Conservation (phyloP, 2,329 filamentous ascomycete species). For the Cladophialophora carrionii region DNA sequence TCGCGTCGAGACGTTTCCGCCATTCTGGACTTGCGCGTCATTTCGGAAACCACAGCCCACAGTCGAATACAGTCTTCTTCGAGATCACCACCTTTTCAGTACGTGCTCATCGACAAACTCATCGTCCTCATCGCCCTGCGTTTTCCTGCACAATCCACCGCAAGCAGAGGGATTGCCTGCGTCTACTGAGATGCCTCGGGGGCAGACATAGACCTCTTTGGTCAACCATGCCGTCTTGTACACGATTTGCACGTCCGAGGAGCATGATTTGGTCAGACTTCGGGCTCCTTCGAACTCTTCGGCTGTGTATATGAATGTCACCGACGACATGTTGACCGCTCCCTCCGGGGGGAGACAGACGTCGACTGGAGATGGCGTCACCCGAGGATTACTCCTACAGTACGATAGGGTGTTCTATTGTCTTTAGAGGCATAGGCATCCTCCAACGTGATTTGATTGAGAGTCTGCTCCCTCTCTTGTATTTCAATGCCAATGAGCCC, state of each 20-base stretch:
- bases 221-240: not conserved
- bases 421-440: too few species aligned
- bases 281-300: not conserved
- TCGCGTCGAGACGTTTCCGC: too few species aligned
- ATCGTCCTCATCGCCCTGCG: not conserved
- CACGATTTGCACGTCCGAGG: not conserved
- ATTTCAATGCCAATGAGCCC: too few species aligned
- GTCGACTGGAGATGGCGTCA: too few species aligned
- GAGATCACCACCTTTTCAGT: not conserved
- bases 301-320: conserved; percentile 11
- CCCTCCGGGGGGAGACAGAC: too few species aligned
- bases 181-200: not conserved
- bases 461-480: too few species aligned
- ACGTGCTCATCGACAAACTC: not conserved
- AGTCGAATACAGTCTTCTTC: not conserved
- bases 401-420: too few species aligned
- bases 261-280: not conserved
- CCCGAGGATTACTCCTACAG: too few species aligned
- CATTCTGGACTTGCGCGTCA: not conserved
- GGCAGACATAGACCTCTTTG: not conserved
- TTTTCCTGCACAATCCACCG: not conserved
- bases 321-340: not conserved
- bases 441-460: too few species aligned
- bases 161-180: not conserved
- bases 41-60: not conserved